Conservation (phyloP, 163 green algal species). For the Dunaliella salina region DNA sequence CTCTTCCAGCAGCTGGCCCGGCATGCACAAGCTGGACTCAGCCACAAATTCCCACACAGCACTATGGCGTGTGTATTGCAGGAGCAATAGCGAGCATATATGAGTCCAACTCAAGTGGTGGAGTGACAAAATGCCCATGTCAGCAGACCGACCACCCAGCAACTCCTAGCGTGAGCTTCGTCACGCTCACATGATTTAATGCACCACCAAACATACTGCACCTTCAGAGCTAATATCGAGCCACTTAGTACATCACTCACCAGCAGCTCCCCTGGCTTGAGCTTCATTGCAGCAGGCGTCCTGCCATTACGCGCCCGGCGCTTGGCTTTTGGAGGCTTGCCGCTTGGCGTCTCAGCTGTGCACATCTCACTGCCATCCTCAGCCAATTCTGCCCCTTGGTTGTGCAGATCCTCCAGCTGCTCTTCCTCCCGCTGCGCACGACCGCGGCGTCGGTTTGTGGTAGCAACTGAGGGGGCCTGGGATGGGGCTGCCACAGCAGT, state of each 20-base stretch:
- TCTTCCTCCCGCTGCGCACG: neutral
- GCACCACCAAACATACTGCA: neutral
- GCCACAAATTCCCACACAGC: too few species aligned
- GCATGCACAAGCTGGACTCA: too few species aligned
- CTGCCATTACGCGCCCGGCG: neutral
- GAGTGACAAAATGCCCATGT: neutral
- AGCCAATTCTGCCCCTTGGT: neutral
- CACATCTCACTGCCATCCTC: neutral
- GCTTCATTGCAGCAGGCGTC: conserved; percentile 6
- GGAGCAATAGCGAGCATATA: neutral
- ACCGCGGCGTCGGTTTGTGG: too few species aligned
- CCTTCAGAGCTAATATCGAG: neutral
- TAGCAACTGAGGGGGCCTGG: neutral
- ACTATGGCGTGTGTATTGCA: too few species aligned
- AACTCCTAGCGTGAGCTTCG: neutral
- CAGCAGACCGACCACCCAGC: neutral
- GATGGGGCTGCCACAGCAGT: neutral
- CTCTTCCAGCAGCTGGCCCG: too few species aligned
- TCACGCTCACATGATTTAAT: neutral
- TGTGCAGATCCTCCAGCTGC: neutral
- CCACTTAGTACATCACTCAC: neutral
- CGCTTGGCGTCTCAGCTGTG: conserved; percentile 1
- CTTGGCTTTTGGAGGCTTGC: conserved; percentile 1
- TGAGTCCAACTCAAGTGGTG: neutral
- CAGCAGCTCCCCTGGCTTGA: neutral